Evolutionary conservation across 805 yeast species (phyloP), one percentile per base, ranked within the genome.

Genomic region (Cyberlindnera veronae): DNA sequence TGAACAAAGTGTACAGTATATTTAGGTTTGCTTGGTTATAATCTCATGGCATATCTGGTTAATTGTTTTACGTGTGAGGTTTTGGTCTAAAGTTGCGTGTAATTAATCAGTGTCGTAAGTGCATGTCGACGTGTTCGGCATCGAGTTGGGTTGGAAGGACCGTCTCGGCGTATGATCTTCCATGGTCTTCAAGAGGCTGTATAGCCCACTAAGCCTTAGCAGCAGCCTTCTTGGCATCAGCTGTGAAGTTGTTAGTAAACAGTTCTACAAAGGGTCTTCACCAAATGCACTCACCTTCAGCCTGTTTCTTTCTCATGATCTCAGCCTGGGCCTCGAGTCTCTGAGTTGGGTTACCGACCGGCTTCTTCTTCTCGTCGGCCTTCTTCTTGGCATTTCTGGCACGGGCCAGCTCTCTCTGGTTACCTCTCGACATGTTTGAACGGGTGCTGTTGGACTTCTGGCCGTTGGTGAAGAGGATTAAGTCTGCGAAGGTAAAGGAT

Each of bases 401-500:
- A 60, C 99, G 77, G 23, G 97, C 97, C 54, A 85, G 74, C 29
- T 91, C 99, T 63, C 99, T 77, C 67, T 93, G 98, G 64, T 91
- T 93, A 23, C 99, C 99, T 70, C 99, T 77, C 38, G 96, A 82
- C 97, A 91, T 90, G n/a, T 35, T 43, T 11, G 14, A 6, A 17
- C 4, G 29, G 32, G 17, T 24, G 14, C 15, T 15, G 23, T n/a
- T 21, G 28, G 27, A n/a, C 32, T 24, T 24, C 12, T 24, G 14
- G 22, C 4, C 15, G 20, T 12, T 4, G 5, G 40, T 37, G 26
- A 17, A 4, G 11, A 17, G n/a, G 15, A 16, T 11, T 9, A n/a
- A 29, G 14, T 6, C 3, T n/a, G n/a, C n/a, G n/a, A n/a, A n/a
- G n/a, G n/a, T n/a, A n/a, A n/a, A n/a, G n/a, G n/a, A n/a, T n/a